These are phyloP conservation scores for Cryptococcus sp. DNA, from an alignment of 1,284 basidiomycete genomes.

Conservation along the genomic window DNA sequence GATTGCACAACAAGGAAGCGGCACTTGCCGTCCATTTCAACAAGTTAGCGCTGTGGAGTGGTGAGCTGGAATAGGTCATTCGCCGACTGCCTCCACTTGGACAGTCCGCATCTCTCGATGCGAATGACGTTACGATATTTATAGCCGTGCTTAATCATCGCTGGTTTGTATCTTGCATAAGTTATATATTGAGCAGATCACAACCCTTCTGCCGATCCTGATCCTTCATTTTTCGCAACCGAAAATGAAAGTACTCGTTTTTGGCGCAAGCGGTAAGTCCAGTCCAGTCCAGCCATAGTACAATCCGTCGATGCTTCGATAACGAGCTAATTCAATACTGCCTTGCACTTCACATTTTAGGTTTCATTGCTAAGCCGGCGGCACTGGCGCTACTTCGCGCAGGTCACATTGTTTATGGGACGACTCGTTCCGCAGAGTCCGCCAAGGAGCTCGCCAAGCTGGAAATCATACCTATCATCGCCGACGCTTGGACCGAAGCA, in stretches of 20 bases:
- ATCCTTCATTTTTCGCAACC: not conserved
- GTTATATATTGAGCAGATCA: too few species aligned
- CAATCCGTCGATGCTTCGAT: not conserved
- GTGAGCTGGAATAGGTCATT: too few species aligned
- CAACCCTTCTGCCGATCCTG: too few species aligned
- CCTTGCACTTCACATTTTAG: constrained; percentile 25
- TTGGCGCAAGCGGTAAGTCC: constrained; percentile 49
- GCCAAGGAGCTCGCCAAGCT: constrained; percentile 54
- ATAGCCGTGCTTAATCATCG: too few species aligned
- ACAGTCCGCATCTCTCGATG: too few species aligned
- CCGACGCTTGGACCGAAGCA: constrained; percentile 50
- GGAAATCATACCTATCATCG: constrained; percentile 60
- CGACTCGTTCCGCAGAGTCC: constrained; percentile 54
- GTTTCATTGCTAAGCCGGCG: constrained; percentile 59
- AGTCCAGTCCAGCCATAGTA: not conserved
- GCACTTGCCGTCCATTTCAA: too few species aligned
- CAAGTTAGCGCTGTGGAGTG: too few species aligned
- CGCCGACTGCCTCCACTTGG: too few species aligned
- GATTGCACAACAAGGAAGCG: too few species aligned
- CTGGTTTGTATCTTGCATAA: too few species aligned
- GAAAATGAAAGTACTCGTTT: constrained; percentile 49
- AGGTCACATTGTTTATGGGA: constrained; percentile 60
- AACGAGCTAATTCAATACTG: not conserved
- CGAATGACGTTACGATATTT: too few species aligned
- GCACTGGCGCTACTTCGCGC: constrained; percentile 59